Conservation (phyloP, 257 asterid species). For the Primulina tabacum region DNA sequence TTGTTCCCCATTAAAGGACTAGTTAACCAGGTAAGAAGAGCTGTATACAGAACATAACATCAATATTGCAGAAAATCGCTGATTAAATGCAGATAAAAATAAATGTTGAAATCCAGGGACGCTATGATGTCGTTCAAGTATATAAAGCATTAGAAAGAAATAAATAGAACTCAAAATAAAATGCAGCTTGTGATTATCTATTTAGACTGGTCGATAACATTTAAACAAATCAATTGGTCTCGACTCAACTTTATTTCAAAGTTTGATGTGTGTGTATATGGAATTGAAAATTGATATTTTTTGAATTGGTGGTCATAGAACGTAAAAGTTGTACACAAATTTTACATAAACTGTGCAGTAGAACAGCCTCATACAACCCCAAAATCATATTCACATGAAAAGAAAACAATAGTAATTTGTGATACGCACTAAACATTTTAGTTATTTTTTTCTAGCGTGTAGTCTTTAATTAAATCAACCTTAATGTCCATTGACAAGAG, state of each 20-base stretch:
- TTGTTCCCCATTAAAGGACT: not conserved
- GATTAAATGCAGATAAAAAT: not conserved
- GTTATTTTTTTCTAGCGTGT: not conserved
- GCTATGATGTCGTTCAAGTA: no score
- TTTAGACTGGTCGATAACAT: conserved; percentile 11
- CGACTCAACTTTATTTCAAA: conserved; percentile 3
- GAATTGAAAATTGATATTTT: not conserved
- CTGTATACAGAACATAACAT: not conserved
- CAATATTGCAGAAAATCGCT: not conserved
- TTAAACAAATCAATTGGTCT: conserved; percentile 5
- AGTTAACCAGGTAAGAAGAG: not conserved
- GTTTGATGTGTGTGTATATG: conserved; percentile 5
- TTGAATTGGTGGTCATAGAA: not conserved
- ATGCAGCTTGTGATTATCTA: not conserved
- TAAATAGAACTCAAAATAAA: no score
- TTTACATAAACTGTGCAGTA: not conserved
- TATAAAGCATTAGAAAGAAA: not conserved
- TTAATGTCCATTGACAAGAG: conserved; percentile 17
- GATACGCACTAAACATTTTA: not conserved
- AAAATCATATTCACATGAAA: not conserved
- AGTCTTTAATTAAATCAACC: not conserved
- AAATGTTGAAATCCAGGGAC: no score
- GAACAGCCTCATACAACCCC: not conserved
- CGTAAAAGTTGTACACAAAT: not conserved
- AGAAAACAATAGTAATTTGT: conserved; percentile 8